Evolutionary conservation across 495 filamentous ascomycete species (phyloP).

Genomic region (Aspergillus incahuasiensis): DNA sequence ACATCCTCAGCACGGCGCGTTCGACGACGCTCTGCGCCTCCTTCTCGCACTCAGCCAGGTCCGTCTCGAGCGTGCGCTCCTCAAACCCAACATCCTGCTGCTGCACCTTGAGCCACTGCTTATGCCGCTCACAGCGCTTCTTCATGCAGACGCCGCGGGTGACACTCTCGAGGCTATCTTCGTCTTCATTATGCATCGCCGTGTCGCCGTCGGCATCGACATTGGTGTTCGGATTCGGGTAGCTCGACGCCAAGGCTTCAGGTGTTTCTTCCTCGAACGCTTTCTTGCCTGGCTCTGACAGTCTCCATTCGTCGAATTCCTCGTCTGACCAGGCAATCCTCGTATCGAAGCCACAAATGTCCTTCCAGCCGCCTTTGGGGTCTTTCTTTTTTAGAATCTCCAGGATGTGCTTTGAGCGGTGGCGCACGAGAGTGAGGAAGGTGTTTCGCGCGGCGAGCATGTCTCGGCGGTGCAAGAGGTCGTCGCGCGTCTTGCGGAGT

Average conservation of each 20-base stretch:
- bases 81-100: constrained; percentile 49
- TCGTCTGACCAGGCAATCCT: constrained; percentile 57
- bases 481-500: constrained; percentile 35
- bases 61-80: constrained; percentile 35
- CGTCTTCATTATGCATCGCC: constrained; percentile 19
- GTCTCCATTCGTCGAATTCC: constrained; percentile 56
- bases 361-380: constrained; percentile 53
- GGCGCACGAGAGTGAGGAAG: constrained; percentile 41
- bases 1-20: constrained; percentile 42
- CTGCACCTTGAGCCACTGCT: constrained; percentile 48
- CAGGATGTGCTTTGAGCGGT: constrained; percentile 40
- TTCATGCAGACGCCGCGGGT: constrained; percentile 48
- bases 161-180: constrained; percentile 19
- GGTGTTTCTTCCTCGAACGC: constrained; percentile 40
- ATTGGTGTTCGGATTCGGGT: constrained; percentile 26
- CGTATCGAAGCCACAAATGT: constrained; percentile 63
- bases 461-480: constrained; percentile 36
- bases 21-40: constrained; percentile 46
- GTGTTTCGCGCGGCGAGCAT: constrained; percentile 42
- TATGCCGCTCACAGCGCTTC: constrained; percentile 50
- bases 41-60: constrained; percentile 38
- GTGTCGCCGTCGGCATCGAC: constrained; percentile 33
- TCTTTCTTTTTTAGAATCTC: constrained; percentile 46
- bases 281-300: constrained; percentile 35
- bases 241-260: constrained; percentile 32